These are phyloP conservation scores for Sungouiella thailandica DNA, from an alignment of 805 yeast species.

Conservation along the genomic window DNA sequence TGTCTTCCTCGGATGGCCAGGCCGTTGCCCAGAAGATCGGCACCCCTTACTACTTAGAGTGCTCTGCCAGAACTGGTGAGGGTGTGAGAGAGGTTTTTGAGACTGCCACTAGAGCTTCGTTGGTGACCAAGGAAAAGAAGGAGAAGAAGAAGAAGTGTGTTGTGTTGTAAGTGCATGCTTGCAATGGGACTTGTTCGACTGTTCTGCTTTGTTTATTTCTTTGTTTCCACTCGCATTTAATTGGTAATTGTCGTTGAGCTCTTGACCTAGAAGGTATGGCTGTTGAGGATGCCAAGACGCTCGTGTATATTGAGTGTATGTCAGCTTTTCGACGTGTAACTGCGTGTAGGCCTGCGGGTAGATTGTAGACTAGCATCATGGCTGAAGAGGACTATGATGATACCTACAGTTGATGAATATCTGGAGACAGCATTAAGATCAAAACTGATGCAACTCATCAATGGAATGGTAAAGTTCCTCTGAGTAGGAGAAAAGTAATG, in stretches of 20 bases:
- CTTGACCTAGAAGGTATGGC: neutral
- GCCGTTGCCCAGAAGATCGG: slow-evolving; percentile 24
- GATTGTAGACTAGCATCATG: too few species aligned
- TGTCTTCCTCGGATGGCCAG: slow-evolving; percentile 22
- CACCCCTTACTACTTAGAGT: slow-evolving; percentile 31
- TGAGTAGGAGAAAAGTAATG: too few species aligned
- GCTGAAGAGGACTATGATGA: too few species aligned
- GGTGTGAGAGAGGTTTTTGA: slow-evolving; percentile 28
- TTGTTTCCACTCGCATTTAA: slow-evolving; percentile 12
- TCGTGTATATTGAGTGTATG: neutral
- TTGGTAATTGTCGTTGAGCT: slow-evolving; percentile 13
- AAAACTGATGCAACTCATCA: too few species aligned
- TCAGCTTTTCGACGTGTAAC: neutral
- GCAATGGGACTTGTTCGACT: neutral
- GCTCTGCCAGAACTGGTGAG: slow-evolving; percentile 31
- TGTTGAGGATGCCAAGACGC: neutral
- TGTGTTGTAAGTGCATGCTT: slow-evolving; percentile 17
- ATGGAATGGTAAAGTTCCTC: too few species aligned
- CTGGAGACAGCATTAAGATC: too few species aligned
- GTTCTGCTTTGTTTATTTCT: slow-evolving; percentile 7
- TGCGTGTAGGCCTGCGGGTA: too few species aligned
- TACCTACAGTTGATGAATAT: too few species aligned
- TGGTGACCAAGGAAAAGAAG: slow-evolving; percentile 25
- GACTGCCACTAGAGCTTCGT: slow-evolving; percentile 27
- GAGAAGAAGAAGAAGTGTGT: slow-evolving; percentile 28